phyloP scores from a whole-genome alignment of 345 rosid genomes.

The Brassica carinata region DNA sequence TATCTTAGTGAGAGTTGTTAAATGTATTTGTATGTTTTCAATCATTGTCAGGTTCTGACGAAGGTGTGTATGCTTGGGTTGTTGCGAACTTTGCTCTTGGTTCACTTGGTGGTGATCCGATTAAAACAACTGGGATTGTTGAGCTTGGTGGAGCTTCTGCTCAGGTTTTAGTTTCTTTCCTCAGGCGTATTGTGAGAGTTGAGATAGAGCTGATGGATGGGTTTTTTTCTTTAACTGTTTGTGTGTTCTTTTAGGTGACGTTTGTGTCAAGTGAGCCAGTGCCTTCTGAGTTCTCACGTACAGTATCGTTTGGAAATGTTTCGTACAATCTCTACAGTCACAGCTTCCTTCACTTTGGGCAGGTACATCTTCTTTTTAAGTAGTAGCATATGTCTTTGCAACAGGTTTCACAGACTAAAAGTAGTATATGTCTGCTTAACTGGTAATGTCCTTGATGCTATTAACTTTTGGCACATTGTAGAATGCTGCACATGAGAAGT shows the following conservation, averaged over 20 bases:
- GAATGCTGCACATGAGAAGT: constrained; percentile 83
- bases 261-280: constrained; percentile 73
- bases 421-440: background rate
- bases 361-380: constrained; percentile 49
- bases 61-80: constrained; percentile 96
- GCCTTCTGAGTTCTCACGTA: constrained; percentile 74
- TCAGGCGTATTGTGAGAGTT: constrained; percentile 8
- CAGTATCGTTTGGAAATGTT: constrained; percentile 61
- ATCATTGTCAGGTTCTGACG: constrained; percentile 72
- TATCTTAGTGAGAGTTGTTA: background rate
- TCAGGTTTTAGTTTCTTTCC: constrained; percentile 59
- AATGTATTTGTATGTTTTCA: background rate
- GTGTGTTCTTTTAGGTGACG: constrained; percentile 61
- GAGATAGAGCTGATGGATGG: background rate
- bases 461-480: constrained; percentile 42
- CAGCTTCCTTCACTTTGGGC: constrained; percentile 95
- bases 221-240: background rate
- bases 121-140: constrained; percentile 79
- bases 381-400: background rate
- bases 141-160: constrained; percentile 99
- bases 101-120: constrained; percentile 83
- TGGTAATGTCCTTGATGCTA: constrained; percentile 21
- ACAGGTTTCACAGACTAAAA: background rate
- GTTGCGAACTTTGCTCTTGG: constrained; percentile 84
- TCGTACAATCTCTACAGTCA: constrained; percentile 94